These are phyloP conservation scores for Gracilariopsis chorda DNA, from an alignment of 23 red algal genomes.

Conservation along the genomic window DNA sequence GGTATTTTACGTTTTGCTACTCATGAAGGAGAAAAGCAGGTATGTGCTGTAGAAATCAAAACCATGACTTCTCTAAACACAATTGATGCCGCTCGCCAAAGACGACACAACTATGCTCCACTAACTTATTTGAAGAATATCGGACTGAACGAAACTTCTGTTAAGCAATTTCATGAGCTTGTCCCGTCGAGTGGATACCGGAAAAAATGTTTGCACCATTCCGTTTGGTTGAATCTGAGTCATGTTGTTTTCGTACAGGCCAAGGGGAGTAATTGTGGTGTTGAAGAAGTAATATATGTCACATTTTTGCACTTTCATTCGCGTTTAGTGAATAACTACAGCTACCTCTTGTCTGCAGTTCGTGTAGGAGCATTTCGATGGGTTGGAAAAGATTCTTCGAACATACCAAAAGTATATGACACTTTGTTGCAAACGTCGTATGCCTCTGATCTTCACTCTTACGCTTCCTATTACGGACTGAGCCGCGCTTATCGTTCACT, in stretches of 20 bases:
- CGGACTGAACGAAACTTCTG: background rate
- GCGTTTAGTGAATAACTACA: background rate
- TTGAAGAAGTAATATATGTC: background rate
- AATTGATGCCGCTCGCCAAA: background rate
- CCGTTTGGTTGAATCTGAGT: background rate
- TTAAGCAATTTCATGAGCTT: background rate
- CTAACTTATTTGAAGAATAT: background rate
- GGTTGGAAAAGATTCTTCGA: background rate
- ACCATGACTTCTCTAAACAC: slow-evolving; percentile 30
- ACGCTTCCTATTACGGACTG: background rate
- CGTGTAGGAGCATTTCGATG: slow-evolving; percentile 1
- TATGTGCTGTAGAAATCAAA: slow-evolving; percentile 26
- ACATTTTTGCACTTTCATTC: background rate
- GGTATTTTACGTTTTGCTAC: background rate
- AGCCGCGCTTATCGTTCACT: background rate
- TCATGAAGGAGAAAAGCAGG: background rate
- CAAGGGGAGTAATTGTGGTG: background rate
- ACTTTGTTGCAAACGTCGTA: background rate
- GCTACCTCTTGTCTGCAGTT: background rate
- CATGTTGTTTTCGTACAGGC: slow-evolving; percentile 7
- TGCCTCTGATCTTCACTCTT: background rate
- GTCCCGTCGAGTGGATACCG: background rate
- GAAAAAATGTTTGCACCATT: background rate
- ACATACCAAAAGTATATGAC: slow-evolving; percentile 12
- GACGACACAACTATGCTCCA: background rate